Conservation (phyloP, 768 basidiomycete species). For the Collybia sp. region DNA sequence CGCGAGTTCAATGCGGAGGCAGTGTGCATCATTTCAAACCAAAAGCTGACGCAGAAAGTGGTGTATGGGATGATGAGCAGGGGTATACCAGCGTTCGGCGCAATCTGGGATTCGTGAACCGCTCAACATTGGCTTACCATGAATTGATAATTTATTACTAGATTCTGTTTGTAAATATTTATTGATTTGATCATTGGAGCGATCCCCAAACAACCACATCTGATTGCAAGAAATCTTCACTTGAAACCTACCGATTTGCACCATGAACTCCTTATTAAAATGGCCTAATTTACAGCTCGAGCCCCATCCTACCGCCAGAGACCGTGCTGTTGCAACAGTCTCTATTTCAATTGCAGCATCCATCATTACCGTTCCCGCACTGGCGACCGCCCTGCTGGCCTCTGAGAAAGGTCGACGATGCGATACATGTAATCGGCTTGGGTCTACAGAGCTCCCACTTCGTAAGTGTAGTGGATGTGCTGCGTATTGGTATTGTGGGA, state of each 20-base stretch:
- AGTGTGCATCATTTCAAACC: constrained; percentile 56
- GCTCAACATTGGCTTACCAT: too few relatives aligned
- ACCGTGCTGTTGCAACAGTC: constrained; percentile 40
- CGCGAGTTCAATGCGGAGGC: constrained; percentile 47
- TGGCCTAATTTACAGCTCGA: constrained; percentile 22
- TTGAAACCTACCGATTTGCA: too few relatives aligned
- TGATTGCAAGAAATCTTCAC: too few relatives aligned
- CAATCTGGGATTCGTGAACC: constrained; percentile 55
- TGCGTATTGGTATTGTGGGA: constrained; percentile 70
- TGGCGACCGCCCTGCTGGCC: constrained; percentile 46
- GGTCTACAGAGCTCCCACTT: constrained; percentile 26
- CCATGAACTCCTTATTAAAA: too few relatives aligned
- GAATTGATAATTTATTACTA: too few relatives aligned
- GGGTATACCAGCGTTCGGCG: constrained; percentile 58
- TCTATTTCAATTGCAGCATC: constrained; percentile 38
- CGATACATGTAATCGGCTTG: constrained; percentile 51
- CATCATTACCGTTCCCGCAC: constrained; percentile 40
- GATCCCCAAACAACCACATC: too few relatives aligned
- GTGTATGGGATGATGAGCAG: constrained; percentile 58
- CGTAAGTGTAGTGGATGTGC: constrained; percentile 63
- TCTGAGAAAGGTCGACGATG: constrained; percentile 62
- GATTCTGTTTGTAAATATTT: too few relatives aligned
- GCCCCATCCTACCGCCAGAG: constrained; percentile 43
- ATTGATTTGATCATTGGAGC: too few relatives aligned
- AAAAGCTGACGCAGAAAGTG: constrained; percentile 49